Conservation (phyloP, 805 yeast genomes). For the Barnettozyma vustinii region DNA sequence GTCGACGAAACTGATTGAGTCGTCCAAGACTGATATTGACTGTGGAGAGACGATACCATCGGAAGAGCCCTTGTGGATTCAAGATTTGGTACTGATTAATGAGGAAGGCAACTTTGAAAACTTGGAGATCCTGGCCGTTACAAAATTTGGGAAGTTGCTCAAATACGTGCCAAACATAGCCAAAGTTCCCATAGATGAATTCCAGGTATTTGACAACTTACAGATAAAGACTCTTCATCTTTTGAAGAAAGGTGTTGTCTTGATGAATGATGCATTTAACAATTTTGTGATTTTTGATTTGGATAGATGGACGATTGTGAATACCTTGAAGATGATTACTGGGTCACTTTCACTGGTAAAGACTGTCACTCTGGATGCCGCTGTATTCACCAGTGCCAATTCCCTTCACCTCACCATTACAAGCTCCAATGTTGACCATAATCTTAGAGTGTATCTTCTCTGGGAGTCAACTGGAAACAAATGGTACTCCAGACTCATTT, state of each 20-base stretch:
- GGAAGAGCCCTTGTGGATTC: slow-evolving; percentile 22
- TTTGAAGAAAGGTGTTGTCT: slow-evolving; percentile 4
- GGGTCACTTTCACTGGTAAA: slow-evolving; percentile 20
- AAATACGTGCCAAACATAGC: slow-evolving; percentile 16
- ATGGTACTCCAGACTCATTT: not conserved
- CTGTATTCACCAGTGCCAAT: not conserved
- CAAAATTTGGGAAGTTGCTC: slow-evolving; percentile 22
- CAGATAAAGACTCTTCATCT: slow-evolving; percentile 16
- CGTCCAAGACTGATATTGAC: not conserved
- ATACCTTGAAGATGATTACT: slow-evolving; percentile 15
- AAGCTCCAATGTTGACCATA: slow-evolving; percentile 3
- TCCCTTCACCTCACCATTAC: not conserved
- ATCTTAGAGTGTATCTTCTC: slow-evolving; percentile 4
- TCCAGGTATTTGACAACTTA: slow-evolving; percentile 17
- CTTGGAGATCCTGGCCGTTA: slow-evolving; percentile 16
- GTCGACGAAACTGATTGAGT: not conserved
- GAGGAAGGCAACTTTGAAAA: slow-evolving; percentile 6
- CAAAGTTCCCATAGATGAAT: slow-evolving; percentile 20
- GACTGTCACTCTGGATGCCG: not conserved
- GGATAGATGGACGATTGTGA: slow-evolving; percentile 6
- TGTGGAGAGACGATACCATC: not conserved
- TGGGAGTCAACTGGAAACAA: not conserved
- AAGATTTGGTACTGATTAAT: slow-evolving; percentile 15
- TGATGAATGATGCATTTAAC: slow-evolving; percentile 21
- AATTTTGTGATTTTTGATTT: slow-evolving; percentile 15